These are phyloP conservation scores for Echeveria elegans DNA, from an alignment of 164 flowering plant species.

Conservation along the genomic window DNA sequence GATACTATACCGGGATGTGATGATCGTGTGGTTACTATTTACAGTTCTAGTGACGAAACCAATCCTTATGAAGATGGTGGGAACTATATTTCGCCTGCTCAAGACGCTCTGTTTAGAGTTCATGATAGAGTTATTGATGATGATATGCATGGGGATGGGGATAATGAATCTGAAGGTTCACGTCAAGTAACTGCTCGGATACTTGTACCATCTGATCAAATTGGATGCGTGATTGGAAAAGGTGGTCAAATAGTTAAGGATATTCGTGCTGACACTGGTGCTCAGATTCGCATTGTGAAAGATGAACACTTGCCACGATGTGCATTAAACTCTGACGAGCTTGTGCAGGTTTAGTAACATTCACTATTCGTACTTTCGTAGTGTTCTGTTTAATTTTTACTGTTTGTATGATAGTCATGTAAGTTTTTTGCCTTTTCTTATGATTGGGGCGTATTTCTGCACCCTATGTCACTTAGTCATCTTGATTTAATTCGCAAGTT, in stretches of 20 bases:
- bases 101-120: constrained; percentile 84
- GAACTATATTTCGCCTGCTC: constrained; percentile 60
- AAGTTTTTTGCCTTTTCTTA: neutral
- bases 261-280: constrained; percentile 82
- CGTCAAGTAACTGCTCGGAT: constrained; percentile 61
- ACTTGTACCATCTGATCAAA: constrained; percentile 96
- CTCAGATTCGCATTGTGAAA: constrained; percentile 86
- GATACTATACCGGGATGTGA: constrained; percentile 77
- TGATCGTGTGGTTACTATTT: constrained; percentile 86
- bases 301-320: constrained; percentile 82
- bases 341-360: constrained; percentile 64
- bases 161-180: constrained; percentile 51
- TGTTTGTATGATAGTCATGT: neutral
- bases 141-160: constrained; percentile 21
- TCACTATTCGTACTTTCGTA: neutral
- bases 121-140: constrained; percentile 79
- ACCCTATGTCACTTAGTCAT: neutral
- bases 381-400: neutral
- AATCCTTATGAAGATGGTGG: constrained; percentile 51
- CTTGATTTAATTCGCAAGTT: neutral
- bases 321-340: constrained; percentile 82
- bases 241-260: constrained; percentile 89
- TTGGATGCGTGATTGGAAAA: constrained; percentile 91
- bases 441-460: neutral
- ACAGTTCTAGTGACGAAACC: constrained; percentile 64